Percentiles rank a stretch among this genome's conserved stretches.
Conservation (phyloP, 2,329 filamentous ascomycete genomes). For the Furcasterigmium sp. region DNA sequence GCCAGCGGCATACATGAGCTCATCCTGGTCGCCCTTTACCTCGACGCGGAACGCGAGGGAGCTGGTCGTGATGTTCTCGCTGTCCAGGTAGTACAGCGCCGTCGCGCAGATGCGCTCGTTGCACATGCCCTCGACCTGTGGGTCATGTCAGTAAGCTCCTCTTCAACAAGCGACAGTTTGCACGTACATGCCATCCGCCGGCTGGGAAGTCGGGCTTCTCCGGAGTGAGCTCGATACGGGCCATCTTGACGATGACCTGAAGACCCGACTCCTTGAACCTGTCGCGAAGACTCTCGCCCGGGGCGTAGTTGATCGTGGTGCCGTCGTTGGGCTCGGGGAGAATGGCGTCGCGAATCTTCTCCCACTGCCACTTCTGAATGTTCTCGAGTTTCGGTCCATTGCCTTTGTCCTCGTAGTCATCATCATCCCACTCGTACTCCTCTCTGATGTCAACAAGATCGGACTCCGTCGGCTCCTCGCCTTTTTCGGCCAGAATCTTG, state of each 20-base stretch:
- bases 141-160: no score
- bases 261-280: slow-evolving; percentile 33
- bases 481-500: no score
- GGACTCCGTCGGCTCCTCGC: no score
- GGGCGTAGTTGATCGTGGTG: slow-evolving; percentile 12
- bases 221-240: slow-evolving; percentile 45
- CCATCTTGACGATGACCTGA: slow-evolving; percentile 60
- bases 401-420: slow-evolving; percentile 10
- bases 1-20: slow-evolving; percentile 20
- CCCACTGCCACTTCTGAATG: slow-evolving; percentile 6
- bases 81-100: slow-evolving; percentile 56
- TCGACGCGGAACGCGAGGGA: slow-evolving; percentile 43
- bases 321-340: slow-evolving; percentile 12
- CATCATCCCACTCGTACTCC: slow-evolving; percentile 2
- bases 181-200: no score
- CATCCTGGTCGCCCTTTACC: slow-evolving; percentile 18
- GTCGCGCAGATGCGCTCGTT: slow-evolving; percentile 62
- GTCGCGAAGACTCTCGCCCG: slow-evolving; percentile 12
- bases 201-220: no score
- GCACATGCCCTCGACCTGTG: slow-evolving; percentile 38
- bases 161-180: no score
- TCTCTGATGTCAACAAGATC: no score
- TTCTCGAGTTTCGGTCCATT: slow-evolving; percentile 2
- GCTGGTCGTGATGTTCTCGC: slow-evolving; percentile 51
- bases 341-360: slow-evolving; percentile 9